Evolutionary conservation across 768 basidiomycete genomes (phyloP), one percentile per base, ranked within the genome.

Genomic region (Suillus lakei): DNA sequence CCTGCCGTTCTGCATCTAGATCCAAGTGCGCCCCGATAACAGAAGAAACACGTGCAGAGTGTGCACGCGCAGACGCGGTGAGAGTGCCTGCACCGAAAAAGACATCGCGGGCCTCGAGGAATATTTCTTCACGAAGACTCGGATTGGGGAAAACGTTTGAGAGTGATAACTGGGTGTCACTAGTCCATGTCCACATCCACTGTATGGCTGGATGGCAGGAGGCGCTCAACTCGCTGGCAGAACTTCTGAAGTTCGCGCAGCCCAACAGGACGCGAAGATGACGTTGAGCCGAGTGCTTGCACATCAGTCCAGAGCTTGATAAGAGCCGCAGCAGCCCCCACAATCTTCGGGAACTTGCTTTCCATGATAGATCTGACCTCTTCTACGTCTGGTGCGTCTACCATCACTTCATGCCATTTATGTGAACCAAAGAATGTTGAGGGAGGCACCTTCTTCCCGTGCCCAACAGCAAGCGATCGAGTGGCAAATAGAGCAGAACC

Each of bases 401-500:
- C 73, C 16, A 82, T 68, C 23, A 96, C 80, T 66, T 96, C 92
- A 56, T 84, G 79, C 71, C 94, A 96, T 71, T 93, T 93, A 73
- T 95, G 91, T 1, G 90, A 85, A 15, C 95, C 95, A 70, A 93
- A 91, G 79, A 98, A 99, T 1, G 83, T 81, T 1, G 95, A 81
- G 0, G 80, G 67, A 1, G 88, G 80, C 70, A 90, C 87, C 1
- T 73, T 76, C 23, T 82, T 84, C 38, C 74, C 81, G 46, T 79
- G 73, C 3, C 84, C 83, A 5, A 85, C 82, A 7, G 78, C 67
- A 5, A 86, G 76, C 1, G 95, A 96, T 56, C 97, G 81, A 7
- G 96, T 98, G 0, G 93, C 96, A 72, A 98, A 98, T 18, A 99
- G 74, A 44, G 90, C 88, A 77, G 99, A 99, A 23, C 84, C 83